Evolutionary conservation across 129 eudicot species (phyloP).

Genomic region (Apium graveolens): DNA sequence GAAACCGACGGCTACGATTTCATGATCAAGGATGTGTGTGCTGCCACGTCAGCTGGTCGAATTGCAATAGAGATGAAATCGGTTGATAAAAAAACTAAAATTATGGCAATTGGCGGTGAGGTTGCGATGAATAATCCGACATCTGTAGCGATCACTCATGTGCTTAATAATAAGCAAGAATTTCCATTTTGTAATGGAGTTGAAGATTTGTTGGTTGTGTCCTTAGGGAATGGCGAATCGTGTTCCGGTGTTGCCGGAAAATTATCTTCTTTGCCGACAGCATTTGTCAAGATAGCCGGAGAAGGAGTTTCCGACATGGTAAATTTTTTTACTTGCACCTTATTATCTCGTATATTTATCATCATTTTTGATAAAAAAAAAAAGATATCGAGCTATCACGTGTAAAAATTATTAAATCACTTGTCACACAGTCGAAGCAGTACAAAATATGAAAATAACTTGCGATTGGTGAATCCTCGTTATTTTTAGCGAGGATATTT

Average conservation of each 20-base stretch:
- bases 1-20: constrained; percentile 76
- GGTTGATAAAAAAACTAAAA: constrained; percentile 43
- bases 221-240: constrained; percentile 64
- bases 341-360: too few species aligned
- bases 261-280: constrained; percentile 26
- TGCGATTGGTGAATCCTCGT: too few species aligned
- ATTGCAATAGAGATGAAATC: constrained; percentile 47
- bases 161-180: constrained; percentile 70
- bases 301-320: constrained; percentile 81
- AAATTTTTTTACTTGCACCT: not conserved
- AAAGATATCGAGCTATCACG: too few species aligned
- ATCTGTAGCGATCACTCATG: constrained; percentile 78
- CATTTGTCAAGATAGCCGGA: constrained; percentile 43
- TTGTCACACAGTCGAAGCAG: too few species aligned
- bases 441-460: too few species aligned
- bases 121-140: constrained; percentile 80
- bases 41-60: constrained; percentile 42
- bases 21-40: constrained; percentile 68
- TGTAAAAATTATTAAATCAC: too few species aligned
- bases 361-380: too few species aligned
- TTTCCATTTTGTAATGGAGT: constrained; percentile 71
- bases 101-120: constrained; percentile 60
- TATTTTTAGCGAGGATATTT: too few species aligned
- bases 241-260: constrained; percentile 23
- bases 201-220: constrained; percentile 63